Conservation (phyloP, 352 stramenopile species). For the Phytophthora foliorum region DNA sequence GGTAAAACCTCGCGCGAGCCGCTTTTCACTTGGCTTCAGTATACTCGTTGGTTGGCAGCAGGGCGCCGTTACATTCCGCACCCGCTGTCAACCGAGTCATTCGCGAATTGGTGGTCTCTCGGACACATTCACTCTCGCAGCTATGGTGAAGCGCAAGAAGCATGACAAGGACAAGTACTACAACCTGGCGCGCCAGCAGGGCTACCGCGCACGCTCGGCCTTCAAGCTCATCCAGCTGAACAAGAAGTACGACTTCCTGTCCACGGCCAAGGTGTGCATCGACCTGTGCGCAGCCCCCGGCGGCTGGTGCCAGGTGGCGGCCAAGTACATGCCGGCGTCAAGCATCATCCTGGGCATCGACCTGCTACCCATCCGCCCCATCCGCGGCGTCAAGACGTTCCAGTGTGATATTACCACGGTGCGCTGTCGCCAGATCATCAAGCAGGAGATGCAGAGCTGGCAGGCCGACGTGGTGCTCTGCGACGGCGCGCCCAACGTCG, state of each 20-base stretch:
- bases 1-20: too few relatives aligned
- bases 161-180: constrained; percentile 99
- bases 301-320: constrained; percentile 97
- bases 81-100: constrained; percentile 16
- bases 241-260: constrained; percentile 99
- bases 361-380: constrained; percentile 98
- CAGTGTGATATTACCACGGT: constrained; percentile 96
- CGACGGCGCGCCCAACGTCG: constrained; percentile 99
- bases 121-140: constrained; percentile 1
- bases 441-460: constrained; percentile 93
- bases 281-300: constrained; percentile 99
- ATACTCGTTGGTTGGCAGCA: constrained; percentile 45
- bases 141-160: constrained; percentile 97
- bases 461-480: constrained; percentile 98
- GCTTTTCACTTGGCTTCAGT: constrained; percentile 39
- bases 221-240: constrained; percentile 99
- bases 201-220: constrained; percentile 97
- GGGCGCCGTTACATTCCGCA: background rate
- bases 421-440: constrained; percentile 92
- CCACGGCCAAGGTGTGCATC: constrained; percentile 97
- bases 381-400: constrained; percentile 98
- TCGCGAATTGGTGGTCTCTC: constrained; percentile 35
- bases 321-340: constrained; percentile 93
- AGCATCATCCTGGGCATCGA: constrained; percentile 99
- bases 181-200: constrained; percentile 98